A percentile compares a stretch with the other conserved stretches of the same genome.
phyloP scores from a whole-genome alignment of 202 grass and related monocot genomes.

The Saccharum hybrid region DNA sequence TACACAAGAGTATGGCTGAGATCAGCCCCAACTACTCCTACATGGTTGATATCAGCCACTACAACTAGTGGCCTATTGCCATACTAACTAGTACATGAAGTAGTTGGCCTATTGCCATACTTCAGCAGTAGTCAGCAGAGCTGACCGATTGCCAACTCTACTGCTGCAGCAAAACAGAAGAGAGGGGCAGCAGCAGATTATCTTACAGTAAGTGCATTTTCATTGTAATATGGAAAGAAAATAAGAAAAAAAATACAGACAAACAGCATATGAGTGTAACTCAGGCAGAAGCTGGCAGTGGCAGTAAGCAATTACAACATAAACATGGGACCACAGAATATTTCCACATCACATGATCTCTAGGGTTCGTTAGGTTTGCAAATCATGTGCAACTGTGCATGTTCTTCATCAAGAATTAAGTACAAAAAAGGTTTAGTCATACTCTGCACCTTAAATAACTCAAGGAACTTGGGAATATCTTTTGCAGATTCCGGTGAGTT shows the following conservation, averaged over 20 bases:
- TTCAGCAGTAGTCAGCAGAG: no score
- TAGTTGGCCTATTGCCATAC: no score
- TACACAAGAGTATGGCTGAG: no score
- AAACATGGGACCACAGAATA: neutral
- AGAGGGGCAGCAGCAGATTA: no score
- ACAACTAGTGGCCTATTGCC: no score
- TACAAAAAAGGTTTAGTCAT: slow-evolving; percentile 33
- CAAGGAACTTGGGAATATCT: slow-evolving; percentile 92
- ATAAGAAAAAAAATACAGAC: neutral
- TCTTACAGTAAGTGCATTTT: neutral
- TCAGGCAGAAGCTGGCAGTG: neutral
- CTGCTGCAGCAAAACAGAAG: no score
- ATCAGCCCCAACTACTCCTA: no score
- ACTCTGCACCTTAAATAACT: slow-evolving; percentile 72
- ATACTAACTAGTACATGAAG: no score
- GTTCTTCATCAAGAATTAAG: neutral
- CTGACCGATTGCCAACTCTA: no score
- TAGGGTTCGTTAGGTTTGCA: neutral
- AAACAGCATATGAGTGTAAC: neutral
- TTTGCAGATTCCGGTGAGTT: slow-evolving; percentile 81
- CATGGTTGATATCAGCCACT: no score
- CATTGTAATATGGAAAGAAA: neutral
- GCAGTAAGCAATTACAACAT: slow-evolving; percentile 2
- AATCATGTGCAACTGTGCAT: slow-evolving; percentile 22
- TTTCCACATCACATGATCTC: neutral